A percentile compares a stretch with the other conserved stretches of the same genome.
These are phyloP conservation scores for Diplodia scrobiculata DNA, from an alignment of 2,329 filamentous ascomycete genomes.

Conservation along the genomic window DNA sequence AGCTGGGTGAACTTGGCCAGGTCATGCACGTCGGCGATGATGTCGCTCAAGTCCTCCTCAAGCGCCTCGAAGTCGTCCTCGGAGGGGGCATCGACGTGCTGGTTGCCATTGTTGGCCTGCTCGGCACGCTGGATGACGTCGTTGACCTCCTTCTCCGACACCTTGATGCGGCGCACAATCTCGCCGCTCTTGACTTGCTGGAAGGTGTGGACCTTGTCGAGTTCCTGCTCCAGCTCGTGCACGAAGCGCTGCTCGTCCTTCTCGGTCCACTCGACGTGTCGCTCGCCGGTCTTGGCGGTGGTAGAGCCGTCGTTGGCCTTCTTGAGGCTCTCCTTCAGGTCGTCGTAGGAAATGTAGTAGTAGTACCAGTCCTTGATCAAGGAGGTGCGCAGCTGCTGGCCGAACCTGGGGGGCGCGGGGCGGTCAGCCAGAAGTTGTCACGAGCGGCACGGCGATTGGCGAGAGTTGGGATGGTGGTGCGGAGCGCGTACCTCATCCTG, in stretches of 20 bases:
- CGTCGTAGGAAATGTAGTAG: conserved; percentile 98
- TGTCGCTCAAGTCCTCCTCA: conserved; percentile 93
- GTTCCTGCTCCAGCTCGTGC: conserved; percentile 79
- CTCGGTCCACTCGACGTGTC: conserved; percentile 73
- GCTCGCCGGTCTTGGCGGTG: conserved; percentile 20
- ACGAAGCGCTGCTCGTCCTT: conserved; percentile 91
- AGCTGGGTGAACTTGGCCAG: conserved; percentile 96
- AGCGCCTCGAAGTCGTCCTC: conserved; percentile 94
- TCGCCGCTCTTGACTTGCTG: conserved; percentile 97
- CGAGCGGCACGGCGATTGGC: neutral
- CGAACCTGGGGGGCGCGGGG: conserved; percentile 64
- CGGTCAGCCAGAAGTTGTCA: conserved; percentile 2
- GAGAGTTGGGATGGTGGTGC: conserved; percentile 11
- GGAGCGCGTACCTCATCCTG: conserved; percentile 21
- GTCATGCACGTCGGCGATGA: conserved; percentile 98
- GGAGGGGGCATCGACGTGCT: conserved; percentile 55
- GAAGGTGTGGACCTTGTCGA: conserved; percentile 97
- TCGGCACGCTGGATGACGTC: conserved; percentile 75
- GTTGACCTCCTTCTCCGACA: conserved; percentile 84
- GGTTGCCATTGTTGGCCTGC: conserved; percentile 39
- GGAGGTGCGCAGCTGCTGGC: conserved; percentile 92
- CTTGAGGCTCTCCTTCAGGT: conserved; percentile 84
- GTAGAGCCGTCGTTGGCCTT: conserved; percentile 56
- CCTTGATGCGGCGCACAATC: conserved; percentile 85
- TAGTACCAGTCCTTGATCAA: conserved; percentile 96